Percentiles rank a stretch among this genome's conserved stretches.
Evolutionary conservation across 495 filamentous ascomycete species (phyloP).

Genomic region (Daldinia childiae): DNA sequence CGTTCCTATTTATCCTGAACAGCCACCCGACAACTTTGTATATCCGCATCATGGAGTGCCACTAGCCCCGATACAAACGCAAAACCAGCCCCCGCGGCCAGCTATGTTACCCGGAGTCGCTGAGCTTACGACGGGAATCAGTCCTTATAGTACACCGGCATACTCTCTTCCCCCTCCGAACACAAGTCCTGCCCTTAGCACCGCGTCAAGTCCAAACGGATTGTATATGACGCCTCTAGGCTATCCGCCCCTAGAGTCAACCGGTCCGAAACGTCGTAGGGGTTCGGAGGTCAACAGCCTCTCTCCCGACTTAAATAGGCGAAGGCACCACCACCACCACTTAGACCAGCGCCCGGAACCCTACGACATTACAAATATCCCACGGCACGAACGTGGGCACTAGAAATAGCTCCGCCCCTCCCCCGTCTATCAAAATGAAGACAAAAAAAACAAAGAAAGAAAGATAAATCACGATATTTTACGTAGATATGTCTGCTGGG

Average conservation of each 20-base stretch:
- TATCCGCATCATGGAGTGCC: constrained; percentile 45
- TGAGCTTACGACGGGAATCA: constrained; percentile 65
- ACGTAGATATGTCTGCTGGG: not conserved
- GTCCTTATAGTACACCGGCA: constrained; percentile 63
- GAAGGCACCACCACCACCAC: constrained; percentile 46
- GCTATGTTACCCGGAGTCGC: constrained; percentile 61
- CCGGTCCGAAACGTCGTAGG: constrained; percentile 51
- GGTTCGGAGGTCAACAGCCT: constrained; percentile 52
- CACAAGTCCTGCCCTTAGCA: constrained; percentile 50
- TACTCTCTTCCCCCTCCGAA: constrained; percentile 55
- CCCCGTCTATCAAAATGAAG: too few species aligned
- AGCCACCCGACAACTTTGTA: constrained; percentile 46
- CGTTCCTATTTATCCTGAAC: constrained; percentile 49
- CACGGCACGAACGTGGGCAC: constrained; percentile 9
- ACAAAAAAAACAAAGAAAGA: not conserved
- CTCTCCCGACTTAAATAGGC: constrained; percentile 54
- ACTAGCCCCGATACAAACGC: constrained; percentile 57
- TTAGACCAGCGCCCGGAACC: constrained; percentile 42
- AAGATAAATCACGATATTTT: constrained; percentile 12
- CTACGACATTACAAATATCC: constrained; percentile 37
- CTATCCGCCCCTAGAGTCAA: constrained; percentile 48
- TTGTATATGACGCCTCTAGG: constrained; percentile 51
- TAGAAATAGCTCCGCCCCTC: not conserved
- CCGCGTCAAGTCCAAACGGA: constrained; percentile 54
- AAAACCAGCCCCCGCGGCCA: constrained; percentile 39